A percentile compares a stretch with the other conserved stretches of the same genome.
phyloP scores from a whole-genome alignment of 257 asterid species.

The Lavandula angustifolia region DNA sequence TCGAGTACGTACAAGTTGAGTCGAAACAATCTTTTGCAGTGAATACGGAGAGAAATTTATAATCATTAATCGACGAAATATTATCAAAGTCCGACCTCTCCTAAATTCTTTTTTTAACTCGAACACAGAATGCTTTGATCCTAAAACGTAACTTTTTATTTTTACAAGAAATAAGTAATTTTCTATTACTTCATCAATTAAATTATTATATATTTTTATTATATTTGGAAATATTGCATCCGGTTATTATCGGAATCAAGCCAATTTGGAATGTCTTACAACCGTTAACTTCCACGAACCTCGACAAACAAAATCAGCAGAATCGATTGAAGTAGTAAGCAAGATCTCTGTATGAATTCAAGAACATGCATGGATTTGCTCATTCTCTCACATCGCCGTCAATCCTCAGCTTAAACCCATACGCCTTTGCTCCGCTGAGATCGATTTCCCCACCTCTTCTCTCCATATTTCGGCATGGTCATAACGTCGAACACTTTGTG shows the following conservation, averaged over 20 bases:
- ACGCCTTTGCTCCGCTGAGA: slow-evolving; percentile 16
- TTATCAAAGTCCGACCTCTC: too few species aligned
- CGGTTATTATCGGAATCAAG: not conserved
- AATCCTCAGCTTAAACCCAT: slow-evolving; percentile 29
- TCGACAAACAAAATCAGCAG: slow-evolving; percentile 21
- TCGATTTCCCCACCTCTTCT: slow-evolving; percentile 27
- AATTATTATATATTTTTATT: too few species aligned
- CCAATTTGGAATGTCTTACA: slow-evolving; percentile 11
- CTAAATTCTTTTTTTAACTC: too few species aligned
- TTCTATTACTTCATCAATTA: too few species aligned
- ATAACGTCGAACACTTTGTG: slow-evolving; percentile 34
- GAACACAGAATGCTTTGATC: too few species aligned
- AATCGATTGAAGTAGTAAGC: not conserved
- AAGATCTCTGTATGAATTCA: slow-evolving; percentile 35
- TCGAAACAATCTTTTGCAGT: too few species aligned
- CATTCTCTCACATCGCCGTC: slow-evolving; percentile 37
- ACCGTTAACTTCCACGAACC: slow-evolving; percentile 32
- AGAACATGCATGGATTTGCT: slow-evolving; percentile 53
- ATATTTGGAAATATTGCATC: not conserved
- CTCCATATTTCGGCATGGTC: slow-evolving; percentile 47
- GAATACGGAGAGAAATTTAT: too few species aligned
- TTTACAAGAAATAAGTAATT: too few species aligned
- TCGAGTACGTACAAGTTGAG: too few species aligned
- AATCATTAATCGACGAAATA: too few species aligned
- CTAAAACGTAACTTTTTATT: too few species aligned